These are phyloP conservation scores for Gossypium schwendimanii DNA, from an alignment of 441 rosid genomes.

Conservation along the genomic window DNA sequence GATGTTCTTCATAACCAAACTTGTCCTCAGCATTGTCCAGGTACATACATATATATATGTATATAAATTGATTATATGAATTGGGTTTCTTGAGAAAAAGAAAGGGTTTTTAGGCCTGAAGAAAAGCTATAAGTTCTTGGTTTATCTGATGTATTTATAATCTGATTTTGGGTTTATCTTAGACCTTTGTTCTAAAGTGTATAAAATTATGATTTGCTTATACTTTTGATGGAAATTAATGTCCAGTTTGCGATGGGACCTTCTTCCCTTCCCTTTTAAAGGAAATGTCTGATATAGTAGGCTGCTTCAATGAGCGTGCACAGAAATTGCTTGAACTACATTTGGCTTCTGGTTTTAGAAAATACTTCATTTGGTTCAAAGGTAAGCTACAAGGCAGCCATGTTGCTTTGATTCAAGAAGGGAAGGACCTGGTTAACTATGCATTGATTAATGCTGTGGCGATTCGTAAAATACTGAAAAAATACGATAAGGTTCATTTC, in stretches of 20 bases:
- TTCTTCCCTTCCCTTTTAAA: conserved; percentile 80
- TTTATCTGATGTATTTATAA: not conserved
- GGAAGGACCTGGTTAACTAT: conserved; percentile 71
- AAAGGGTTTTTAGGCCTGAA: not conserved
- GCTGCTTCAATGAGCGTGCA: conserved; percentile 73
- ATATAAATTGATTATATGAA: too few relatives aligned
- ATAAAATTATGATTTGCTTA: not conserved
- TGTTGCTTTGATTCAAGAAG: conserved; percentile 61
- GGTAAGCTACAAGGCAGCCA: conserved; percentile 45
- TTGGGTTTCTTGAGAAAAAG: too few relatives aligned
- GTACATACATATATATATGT: conserved; percentile 2
- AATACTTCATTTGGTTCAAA: conserved; percentile 62
- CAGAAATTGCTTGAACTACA: conserved; percentile 75
- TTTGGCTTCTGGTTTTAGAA: conserved; percentile 67
- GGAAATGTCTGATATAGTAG: conserved; percentile 78
- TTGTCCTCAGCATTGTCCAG: conserved; percentile 62
- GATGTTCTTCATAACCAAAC: conserved; percentile 20
- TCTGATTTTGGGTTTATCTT: not conserved
- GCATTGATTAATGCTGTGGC: conserved; percentile 80
- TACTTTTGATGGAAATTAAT: not conserved
- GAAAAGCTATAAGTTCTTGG: not conserved
- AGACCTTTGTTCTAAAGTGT: not conserved
- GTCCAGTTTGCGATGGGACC: conserved; percentile 76
- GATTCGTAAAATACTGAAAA: conserved; percentile 79
- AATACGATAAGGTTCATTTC: conserved; percentile 87